Percentiles rank a stretch among this genome's conserved stretches.
These are phyloP conservation scores for Xylogone sp. DNA, from an alignment of 2,329 filamentous ascomycete species.

Conservation along the genomic window DNA sequence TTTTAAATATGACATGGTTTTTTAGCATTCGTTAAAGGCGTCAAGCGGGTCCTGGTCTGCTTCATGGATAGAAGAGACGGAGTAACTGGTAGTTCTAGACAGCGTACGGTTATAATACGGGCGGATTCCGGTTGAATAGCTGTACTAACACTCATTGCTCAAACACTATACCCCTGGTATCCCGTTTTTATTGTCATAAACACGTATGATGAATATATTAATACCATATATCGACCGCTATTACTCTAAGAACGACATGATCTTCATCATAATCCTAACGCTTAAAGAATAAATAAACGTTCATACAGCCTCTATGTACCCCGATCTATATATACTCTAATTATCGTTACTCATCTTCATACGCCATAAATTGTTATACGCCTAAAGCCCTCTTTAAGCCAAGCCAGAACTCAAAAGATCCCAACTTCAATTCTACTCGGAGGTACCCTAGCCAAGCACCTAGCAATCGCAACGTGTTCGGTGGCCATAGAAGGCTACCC, in stretches of 20 bases:
- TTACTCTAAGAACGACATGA: too few relatives aligned
- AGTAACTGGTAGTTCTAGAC: not conserved
- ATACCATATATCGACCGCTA: too few relatives aligned
- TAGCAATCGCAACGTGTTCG: slow-evolving; percentile 50
- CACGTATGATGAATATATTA: too few relatives aligned
- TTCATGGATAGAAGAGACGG: not conserved
- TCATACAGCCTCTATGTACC: too few relatives aligned
- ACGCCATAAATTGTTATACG: slow-evolving; percentile 1
- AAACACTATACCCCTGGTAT: not conserved
- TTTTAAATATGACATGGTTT: not conserved
- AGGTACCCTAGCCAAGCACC: slow-evolving; percentile 55
- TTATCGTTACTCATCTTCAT: not conserved
- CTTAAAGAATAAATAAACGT: too few relatives aligned
- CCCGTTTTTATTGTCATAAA: too few relatives aligned
- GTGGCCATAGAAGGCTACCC: slow-evolving; percentile 56
- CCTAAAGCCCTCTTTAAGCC: slow-evolving; percentile 45
- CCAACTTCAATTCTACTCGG: slow-evolving; percentile 59
- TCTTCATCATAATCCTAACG: too few relatives aligned
- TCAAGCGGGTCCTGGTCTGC: not conserved
- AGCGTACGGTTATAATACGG: not conserved
- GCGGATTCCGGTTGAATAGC: not conserved
- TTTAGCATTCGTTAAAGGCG: not conserved
- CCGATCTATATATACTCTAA: not conserved
- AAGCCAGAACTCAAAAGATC: slow-evolving; percentile 60
- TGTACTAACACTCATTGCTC: not conserved